Evolutionary conservation across 225 moss, liverwort and hornwort species (phyloP).

Genomic region (Marchantia polymorpha): DNA sequence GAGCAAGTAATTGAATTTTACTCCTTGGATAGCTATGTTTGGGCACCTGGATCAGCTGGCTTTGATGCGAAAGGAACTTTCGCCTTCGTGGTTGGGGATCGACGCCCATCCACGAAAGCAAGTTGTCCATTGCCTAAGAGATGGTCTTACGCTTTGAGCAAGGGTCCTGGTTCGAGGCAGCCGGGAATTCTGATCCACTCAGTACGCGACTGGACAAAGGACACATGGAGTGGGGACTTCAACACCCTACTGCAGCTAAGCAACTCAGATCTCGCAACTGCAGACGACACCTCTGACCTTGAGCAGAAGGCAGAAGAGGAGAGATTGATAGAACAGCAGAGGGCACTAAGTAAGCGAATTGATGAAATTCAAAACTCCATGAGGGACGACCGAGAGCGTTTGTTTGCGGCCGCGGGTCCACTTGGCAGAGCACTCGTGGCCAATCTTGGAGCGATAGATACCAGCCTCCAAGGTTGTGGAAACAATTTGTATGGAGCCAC

Average conservation of each 20-base stretch:
- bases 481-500: neutral
- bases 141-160: slow-evolving; percentile 8
- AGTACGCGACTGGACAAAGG: slow-evolving; percentile 36
- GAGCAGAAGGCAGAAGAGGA: neutral
- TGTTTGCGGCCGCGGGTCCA: neutral
- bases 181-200: slow-evolving; percentile 34
- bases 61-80: slow-evolving; percentile 44
- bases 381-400: neutral
- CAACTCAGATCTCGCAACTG: neutral
- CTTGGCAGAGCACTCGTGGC: neutral
- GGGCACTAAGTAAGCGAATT: neutral
- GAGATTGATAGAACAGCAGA: neutral
- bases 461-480: neutral
- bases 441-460: neutral
- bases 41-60: slow-evolving; percentile 49
- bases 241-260: slow-evolving; percentile 6
- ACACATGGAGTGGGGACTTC: slow-evolving; percentile 25
- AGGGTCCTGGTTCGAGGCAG: slow-evolving; percentile 26
- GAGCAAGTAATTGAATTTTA: slow-evolving; percentile 38
- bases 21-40: slow-evolving; percentile 36
- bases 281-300: neutral
- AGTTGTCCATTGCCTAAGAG: slow-evolving; percentile 6
- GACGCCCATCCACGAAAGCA: neutral
- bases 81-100: slow-evolving; percentile 39
- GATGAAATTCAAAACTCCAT: slow-evolving; percentile 1